A percentile compares a stretch with the other conserved stretches of the same genome.
Evolutionary conservation across 306 rosid species (phyloP).

Genomic region (Rubus parviflorus): DNA sequence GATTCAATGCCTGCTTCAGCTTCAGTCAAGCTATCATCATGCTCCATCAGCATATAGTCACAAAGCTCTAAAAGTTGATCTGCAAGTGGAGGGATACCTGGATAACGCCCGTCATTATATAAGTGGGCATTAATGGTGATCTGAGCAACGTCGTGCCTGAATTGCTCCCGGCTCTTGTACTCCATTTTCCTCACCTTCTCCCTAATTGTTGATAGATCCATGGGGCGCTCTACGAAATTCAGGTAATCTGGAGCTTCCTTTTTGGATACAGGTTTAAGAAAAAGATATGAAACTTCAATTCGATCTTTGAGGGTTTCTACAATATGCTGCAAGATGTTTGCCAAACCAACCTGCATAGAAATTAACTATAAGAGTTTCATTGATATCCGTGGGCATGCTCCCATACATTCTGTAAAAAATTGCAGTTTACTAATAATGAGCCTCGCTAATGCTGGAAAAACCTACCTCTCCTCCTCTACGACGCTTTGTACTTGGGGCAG

Average conservation of each 20-base stretch:
- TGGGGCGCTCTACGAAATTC: constrained; percentile 73
- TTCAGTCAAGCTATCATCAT: constrained; percentile 72
- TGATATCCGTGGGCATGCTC: not conserved
- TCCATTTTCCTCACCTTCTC: constrained; percentile 88
- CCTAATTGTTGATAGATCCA: constrained; percentile 83
- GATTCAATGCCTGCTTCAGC: constrained; percentile 90
- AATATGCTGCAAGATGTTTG: constrained; percentile 90
- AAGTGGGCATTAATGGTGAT: constrained; percentile 76
- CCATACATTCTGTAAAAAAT: not conserved
- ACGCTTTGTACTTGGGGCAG: constrained; percentile 62
- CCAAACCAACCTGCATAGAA: constrained; percentile 66
- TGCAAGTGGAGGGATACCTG: constrained; percentile 90
- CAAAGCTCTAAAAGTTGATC: constrained; percentile 87
- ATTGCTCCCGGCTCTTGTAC: constrained; percentile 87
- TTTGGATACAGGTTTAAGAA: constrained; percentile 81
- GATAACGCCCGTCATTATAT: constrained; percentile 84
- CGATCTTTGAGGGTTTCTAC: constrained; percentile 69
- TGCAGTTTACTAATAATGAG: not conserved
- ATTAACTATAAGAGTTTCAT: not conserved
- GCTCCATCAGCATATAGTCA: constrained; percentile 72
- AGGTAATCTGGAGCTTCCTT: constrained; percentile 94
- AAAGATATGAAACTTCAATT: constrained; percentile 64
- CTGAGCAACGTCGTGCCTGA: constrained; percentile 84
- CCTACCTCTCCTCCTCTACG: constrained; percentile 94
- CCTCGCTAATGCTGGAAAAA: not conserved